phyloP scores from a whole-genome alignment of 2,329 filamentous ascomycete species.

The Diaporthe capsici region DNA sequence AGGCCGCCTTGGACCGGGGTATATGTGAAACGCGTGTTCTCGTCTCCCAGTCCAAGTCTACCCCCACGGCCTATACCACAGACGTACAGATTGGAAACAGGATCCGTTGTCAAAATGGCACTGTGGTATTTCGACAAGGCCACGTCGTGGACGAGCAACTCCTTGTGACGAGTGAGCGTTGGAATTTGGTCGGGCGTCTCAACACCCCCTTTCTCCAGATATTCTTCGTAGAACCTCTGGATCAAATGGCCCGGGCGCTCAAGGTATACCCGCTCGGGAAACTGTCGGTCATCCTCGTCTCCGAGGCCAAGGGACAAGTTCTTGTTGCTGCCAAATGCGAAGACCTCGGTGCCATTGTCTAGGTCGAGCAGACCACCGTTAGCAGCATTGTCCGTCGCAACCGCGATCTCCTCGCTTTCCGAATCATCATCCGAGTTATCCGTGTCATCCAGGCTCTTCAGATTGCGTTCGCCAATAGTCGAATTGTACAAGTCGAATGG shows the following conservation, averaged over 20 bases:
- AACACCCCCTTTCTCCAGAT: conserved; percentile 64
- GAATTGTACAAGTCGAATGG: conserved; percentile 94
- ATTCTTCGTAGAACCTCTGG: conserved; percentile 79
- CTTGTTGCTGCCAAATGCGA: conserved; percentile 96
- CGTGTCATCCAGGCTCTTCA: conserved; percentile 59
- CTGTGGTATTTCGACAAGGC: conserved; percentile 93
- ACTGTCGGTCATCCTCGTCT: conserved; percentile 96
- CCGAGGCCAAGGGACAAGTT: conserved; percentile 93
- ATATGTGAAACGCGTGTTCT: conserved; percentile 90
- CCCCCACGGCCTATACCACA: conserved; percentile 94
- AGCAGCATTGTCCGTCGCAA: conserved; percentile 38
- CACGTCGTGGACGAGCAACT: conserved; percentile 84
- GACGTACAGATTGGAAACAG: conserved; percentile 90
- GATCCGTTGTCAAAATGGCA: conserved; percentile 88
- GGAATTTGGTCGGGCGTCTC: conserved; percentile 71
- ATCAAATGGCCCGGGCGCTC: conserved; percentile 84
- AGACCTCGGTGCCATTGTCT: conserved; percentile 82
- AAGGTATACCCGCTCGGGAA: conserved; percentile 85
- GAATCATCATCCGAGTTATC: conserved; percentile 66
- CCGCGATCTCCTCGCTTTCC: conserved; percentile 65
- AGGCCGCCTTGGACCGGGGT: conserved; percentile 85
- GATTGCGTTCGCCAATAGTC: conserved; percentile 84
- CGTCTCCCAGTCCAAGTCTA: conserved; percentile 88
- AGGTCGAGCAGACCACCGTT: conserved; percentile 43
- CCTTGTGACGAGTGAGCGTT: conserved; percentile 77